Base-by-base conservation (phyloP, 2,329 filamentous ascomycete species). In the Ophiostoma montium region DNA sequence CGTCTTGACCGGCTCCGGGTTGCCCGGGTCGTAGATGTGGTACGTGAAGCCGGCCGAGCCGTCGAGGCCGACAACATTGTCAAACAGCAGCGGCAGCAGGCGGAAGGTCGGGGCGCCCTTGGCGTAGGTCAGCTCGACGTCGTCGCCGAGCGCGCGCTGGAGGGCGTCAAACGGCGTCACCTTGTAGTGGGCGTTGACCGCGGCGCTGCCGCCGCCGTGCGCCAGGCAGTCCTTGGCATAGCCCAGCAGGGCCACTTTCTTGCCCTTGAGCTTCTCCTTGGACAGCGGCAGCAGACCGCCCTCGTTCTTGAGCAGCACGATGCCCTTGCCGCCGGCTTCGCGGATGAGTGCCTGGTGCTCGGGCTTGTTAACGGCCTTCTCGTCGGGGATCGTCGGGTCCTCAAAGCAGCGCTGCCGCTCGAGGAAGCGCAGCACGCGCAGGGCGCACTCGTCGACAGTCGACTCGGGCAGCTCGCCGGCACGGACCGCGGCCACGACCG, bases 121-220 rank as follows among this genome's bases (percentile, higher is more conserved):
- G 35, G 46, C 46, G 35, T 47, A 47, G 16, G 21, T 35, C 35
- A 47, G 27, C 13, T 47, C 35, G 9, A 47, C 46, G 3, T 27
- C 35, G 6, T 47, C 35, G 23, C 46, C 46, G 46, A 47, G 33
- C 8, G 46, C 46, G 4, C 13, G 38, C 35, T 32, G 19, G 6
- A 47, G 27, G 15, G 46, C 46, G 2, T 47, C 46, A 23, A 32
- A 47, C 10, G 46, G 46, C 2, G 46, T 47, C 23, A 47, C n/a
- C 27, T 47, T 47, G 35, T 47, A 47, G 16, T 47, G 46, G 23
- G 46, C 46, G 27, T 47, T 47, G 35, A 47, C 33, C 7, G 30
- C 35, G 16, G 46, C 46, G 27, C 33, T 38, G 8, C 46, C 46
- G n/a, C 46, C 46, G 5, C 46, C 46, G 16, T 47, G 35, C 3